phyloP scores from a whole-genome alignment of 352 stramenopile genomes.

The Pythium phragmiticola region DNA sequence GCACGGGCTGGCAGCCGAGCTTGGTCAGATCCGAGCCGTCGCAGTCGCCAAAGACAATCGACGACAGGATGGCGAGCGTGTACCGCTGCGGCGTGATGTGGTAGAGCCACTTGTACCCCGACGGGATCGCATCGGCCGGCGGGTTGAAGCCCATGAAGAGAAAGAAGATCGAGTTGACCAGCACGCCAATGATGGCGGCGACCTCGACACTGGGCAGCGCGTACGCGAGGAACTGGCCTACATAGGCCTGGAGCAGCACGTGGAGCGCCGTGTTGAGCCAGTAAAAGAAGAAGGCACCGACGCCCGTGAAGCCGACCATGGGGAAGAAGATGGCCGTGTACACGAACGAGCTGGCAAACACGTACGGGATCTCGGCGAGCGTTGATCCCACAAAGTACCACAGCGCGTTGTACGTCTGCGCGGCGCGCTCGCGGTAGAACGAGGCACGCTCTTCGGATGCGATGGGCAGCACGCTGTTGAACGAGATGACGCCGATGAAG shows the following conservation, averaged over 20 bases:
- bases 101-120: constrained; percentile 25
- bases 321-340: constrained; percentile 34
- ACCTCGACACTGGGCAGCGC: constrained; percentile 32
- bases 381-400: constrained; percentile 58
- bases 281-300: constrained; percentile 45
- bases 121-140: constrained; percentile 17
- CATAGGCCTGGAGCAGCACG: constrained; percentile 49
- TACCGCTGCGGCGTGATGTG: constrained; percentile 18
- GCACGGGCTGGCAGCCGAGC: constrained; percentile 24
- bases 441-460: constrained; percentile 61
- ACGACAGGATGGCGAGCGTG: constrained; percentile 18
- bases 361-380: constrained; percentile 58
- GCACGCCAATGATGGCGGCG: constrained; percentile 27
- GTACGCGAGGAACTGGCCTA: constrained; percentile 64
- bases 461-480: constrained; percentile 13
- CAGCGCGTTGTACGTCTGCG: constrained; percentile 64
- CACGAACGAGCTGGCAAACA: constrained; percentile 26
- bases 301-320: constrained; percentile 30
- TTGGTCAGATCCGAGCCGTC: constrained; percentile 1
- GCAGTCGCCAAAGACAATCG: constrained; percentile 28
- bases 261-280: constrained; percentile 53
- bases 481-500: constrained; percentile 54
- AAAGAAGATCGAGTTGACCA: constrained; percentile 42
- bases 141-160: constrained; percentile 41
- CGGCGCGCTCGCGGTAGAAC: constrained; percentile 50